Percentiles rank a stretch among this genome's conserved stretches.
phyloP scores from a whole-genome alignment of 1,139 yeast species.

The Nakaseomyces nivariensis region DNA sequence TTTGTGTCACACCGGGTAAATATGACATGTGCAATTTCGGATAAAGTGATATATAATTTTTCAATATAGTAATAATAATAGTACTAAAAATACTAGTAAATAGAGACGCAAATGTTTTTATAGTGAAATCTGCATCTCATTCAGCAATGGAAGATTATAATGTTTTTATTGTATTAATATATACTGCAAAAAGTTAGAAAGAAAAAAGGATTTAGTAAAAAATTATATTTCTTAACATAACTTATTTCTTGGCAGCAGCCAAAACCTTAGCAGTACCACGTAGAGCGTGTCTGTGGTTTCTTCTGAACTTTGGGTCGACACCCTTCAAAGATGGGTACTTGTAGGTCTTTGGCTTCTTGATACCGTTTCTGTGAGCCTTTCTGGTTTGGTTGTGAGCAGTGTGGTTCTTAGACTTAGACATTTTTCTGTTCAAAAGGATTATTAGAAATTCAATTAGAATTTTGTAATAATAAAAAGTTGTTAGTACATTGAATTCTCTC shows the following conservation, averaged over 20 bases:
- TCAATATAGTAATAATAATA: too few relatives aligned
- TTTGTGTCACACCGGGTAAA: neutral
- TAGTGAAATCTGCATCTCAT: too few relatives aligned
- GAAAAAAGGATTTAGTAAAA: neutral
- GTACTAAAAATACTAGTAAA: too few relatives aligned
- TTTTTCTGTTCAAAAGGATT: conserved; percentile 30
- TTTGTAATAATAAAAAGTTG: conserved; percentile 7
- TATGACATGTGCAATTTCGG: neutral
- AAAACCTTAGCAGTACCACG: conserved; percentile 95
- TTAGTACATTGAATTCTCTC: conserved; percentile 11
- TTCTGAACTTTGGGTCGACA: conserved; percentile 98
- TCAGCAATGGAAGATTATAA: neutral
- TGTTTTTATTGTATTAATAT: neutral
- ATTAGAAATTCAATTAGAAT: neutral
- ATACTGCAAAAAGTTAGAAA: neutral
- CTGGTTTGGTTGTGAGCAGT: conserved; percentile 99
- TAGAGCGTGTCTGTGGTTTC: conserved; percentile 99
- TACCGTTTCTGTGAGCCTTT: conserved; percentile 99
- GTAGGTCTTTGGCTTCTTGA: conserved; percentile 97
- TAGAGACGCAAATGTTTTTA: too few relatives aligned
- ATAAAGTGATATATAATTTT: too few relatives aligned
- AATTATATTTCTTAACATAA: conserved; percentile 14
- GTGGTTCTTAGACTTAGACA: conserved; percentile 99
- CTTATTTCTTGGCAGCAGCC: conserved; percentile 43
- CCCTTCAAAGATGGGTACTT: conserved; percentile 97